phyloP scores from a whole-genome alignment of 139 green algal genomes.

The Chloropicon primus region DNA sequence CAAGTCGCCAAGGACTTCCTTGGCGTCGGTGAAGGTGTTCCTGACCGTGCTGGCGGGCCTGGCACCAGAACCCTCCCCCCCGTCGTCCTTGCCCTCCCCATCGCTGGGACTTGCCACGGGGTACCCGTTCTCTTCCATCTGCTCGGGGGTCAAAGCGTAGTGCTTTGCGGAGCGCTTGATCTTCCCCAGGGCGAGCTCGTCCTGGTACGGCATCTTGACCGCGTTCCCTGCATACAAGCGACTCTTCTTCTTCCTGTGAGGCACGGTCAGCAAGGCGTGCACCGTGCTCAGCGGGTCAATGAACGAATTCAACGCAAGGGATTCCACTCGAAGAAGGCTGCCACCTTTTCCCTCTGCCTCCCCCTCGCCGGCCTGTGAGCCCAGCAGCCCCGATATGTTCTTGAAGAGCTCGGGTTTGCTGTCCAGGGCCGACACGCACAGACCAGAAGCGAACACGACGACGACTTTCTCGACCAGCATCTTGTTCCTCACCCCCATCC shows the following conservation, averaged over 20 bases:
- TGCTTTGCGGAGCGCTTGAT: slow-evolving; percentile 25
- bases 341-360: background rate
- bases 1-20: background rate
- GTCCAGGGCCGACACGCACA: background rate
- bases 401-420: background rate
- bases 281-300: slow-evolving; percentile 27
- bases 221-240: slow-evolving; percentile 3
- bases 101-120: no score
- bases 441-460: background rate
- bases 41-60: slow-evolving; percentile 1
- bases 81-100: background rate
- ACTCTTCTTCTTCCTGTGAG: slow-evolving; percentile 30
- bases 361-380: background rate
- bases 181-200: background rate
- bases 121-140: slow-evolving; percentile 38
- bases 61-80: background rate
- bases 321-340: background rate
- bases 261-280: slow-evolving; percentile 30
- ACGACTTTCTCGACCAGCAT: slow-evolving; percentile 26
- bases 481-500: slow-evolving; percentile 52
- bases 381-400: background rate
- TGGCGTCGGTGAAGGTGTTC: background rate
- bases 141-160: slow-evolving; percentile 24
- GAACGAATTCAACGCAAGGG: slow-evolving; percentile 11
- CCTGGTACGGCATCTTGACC: slow-evolving; percentile 4